phyloP scores from a whole-genome alignment of 2,329 filamentous ascomycete species.

The Aureobasidium namibiae region DNA sequence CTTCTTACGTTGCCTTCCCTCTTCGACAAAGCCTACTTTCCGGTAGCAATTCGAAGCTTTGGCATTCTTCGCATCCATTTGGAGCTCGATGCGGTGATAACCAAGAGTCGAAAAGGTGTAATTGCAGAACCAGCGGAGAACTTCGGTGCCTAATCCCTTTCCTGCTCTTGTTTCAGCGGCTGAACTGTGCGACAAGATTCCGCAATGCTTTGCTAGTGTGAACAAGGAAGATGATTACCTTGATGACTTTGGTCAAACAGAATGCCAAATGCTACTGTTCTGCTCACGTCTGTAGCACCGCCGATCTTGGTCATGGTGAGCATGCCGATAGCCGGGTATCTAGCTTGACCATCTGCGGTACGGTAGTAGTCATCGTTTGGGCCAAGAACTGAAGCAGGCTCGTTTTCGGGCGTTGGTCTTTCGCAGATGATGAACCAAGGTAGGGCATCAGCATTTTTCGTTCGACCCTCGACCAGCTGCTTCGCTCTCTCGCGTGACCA shows the following conservation, averaged over 20 bases:
- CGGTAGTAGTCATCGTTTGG: neutral
- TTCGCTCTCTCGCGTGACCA: neutral
- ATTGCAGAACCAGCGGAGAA: neutral
- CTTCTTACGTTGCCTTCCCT: neutral
- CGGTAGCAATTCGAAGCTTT: neutral
- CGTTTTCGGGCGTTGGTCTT: neutral
- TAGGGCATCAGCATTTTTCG: neutral
- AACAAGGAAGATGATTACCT: neutral
- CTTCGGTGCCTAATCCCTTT: neutral
- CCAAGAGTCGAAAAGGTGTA: neutral
- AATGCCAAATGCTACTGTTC: neutral
- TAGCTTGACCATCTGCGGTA: neutral
- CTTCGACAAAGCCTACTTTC: neutral
- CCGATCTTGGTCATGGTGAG: neutral
- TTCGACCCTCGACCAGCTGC: neutral
- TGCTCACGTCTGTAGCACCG: neutral
- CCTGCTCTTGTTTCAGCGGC: neutral
- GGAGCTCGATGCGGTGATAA: neutral
- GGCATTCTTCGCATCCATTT: neutral
- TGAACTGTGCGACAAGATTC: neutral
- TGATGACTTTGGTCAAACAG: neutral
- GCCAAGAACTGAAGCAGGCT: neutral
- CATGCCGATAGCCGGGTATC: neutral
- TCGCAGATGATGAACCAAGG: neutral
- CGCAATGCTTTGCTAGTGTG: no score